A percentile compares a stretch with the other conserved stretches of the same genome.
phyloP scores from a whole-genome alignment of 371 early-diverging fungal genomes.

The Lichtheimia ornata region DNA sequence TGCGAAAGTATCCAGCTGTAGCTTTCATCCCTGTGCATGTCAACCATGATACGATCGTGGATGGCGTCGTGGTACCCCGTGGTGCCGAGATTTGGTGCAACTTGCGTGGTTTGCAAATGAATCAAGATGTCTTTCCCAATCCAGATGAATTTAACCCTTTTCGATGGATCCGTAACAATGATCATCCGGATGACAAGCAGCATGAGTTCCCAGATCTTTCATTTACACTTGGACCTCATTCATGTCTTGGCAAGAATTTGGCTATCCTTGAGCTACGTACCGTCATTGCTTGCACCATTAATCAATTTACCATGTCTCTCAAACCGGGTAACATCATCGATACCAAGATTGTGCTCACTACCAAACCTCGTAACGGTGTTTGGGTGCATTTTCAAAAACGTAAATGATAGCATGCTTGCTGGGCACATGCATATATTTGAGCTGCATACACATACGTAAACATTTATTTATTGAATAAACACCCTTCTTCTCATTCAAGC shows the following conservation, averaged over 20 bases:
- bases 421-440: too few relatives aligned
- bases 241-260: constrained; percentile 50
- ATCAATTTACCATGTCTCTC: constrained; percentile 34
- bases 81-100: constrained; percentile 53
- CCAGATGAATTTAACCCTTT: constrained; percentile 40
- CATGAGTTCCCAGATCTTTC: constrained; percentile 49
- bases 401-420: background rate
- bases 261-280: constrained; percentile 47
- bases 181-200: constrained; percentile 28
- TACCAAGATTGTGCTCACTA: constrained; percentile 47
- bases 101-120: constrained; percentile 51
- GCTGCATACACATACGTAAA: too few relatives aligned
- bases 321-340: constrained; percentile 36
- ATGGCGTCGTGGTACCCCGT: constrained; percentile 39
- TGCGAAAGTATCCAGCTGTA: constrained; percentile 53
- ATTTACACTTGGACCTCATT: constrained; percentile 46
- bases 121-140: constrained; percentile 39
- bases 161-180: constrained; percentile 33
- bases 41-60: constrained; percentile 38
- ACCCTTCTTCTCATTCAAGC: too few relatives aligned
- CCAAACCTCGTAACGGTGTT: constrained; percentile 49
- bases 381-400: constrained; percentile 36
- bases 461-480: too few relatives aligned
- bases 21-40: constrained; percentile 52
- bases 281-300: constrained; percentile 40